Conservation (phyloP, 768 basidiomycete genomes). For the Amanita rimosa region DNA sequence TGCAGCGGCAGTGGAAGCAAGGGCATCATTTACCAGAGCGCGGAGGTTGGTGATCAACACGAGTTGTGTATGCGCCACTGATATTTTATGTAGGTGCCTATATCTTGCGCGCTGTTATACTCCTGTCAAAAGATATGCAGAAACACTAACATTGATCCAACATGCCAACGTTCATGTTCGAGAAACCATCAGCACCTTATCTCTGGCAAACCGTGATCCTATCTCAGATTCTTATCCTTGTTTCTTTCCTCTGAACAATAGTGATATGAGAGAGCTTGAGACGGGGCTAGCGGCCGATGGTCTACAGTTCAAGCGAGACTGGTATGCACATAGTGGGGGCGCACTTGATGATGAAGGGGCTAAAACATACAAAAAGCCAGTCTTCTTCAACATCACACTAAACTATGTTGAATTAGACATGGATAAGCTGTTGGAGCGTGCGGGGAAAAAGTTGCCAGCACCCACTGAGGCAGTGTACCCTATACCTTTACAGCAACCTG, state of each 20-base stretch:
- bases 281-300: slow-evolving; percentile 32
- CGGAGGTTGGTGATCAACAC: slow-evolving; percentile 36
- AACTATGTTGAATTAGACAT: slow-evolving; percentile 87
- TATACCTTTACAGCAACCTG: slow-evolving; percentile 15
- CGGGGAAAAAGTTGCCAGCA: slow-evolving; percentile 43
- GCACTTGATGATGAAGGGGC: slow-evolving; percentile 26
- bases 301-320: slow-evolving; percentile 52
- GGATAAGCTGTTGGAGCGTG: slow-evolving; percentile 59
- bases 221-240: slow-evolving; percentile 28
- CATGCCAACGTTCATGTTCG: slow-evolving; percentile 66
- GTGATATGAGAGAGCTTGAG: slow-evolving; percentile 43
- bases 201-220: slow-evolving; percentile 33
- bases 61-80: not conserved
- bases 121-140: slow-evolving; percentile 56
- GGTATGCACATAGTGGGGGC: slow-evolving; percentile 75
- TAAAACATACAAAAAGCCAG: slow-evolving; percentile 61
- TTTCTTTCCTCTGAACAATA: slow-evolving; percentile 44
- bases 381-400: slow-evolving; percentile 91
- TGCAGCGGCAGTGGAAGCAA: slow-evolving; percentile 64
- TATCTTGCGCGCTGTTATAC: slow-evolving; percentile 72
- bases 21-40: slow-evolving; percentile 65
- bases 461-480: slow-evolving; percentile 12
- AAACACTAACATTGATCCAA: slow-evolving; percentile 61
- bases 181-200: slow-evolving; percentile 48
- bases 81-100: slow-evolving; percentile 38